Evolutionary conservation across 345 rosid genomes (phyloP), one percentile per base, ranked within the genome.

Genomic region (Kandelia obovata): DNA sequence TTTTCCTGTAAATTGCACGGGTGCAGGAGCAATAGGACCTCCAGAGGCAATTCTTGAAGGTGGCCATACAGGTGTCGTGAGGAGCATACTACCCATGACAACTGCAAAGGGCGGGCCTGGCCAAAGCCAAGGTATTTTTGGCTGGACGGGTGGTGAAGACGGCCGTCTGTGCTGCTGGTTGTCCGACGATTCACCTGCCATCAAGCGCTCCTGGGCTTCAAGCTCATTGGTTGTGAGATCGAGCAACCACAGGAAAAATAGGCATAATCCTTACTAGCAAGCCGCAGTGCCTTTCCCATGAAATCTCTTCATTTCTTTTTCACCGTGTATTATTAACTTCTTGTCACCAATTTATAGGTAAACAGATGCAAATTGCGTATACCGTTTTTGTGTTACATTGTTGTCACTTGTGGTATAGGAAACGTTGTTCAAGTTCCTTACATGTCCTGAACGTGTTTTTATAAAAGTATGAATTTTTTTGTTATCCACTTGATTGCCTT

Each of bases 101-200:
- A 62, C 77, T 26, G 61, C 76, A 75, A 62, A 66, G 30, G 75
- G 82, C 35, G 80, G 76, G 23, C 64, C 76, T 67, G 69, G 78
- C 7, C 83, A 75, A 62, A 75, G 72, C 53, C 78, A 3, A 25
- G 94, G 91, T 39, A 67, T 88, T 73, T 95, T 95, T 43, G 96
- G 98, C 66, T 95, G 99, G 99, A 86, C 86, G 0, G 97, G 98
- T 0, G 96, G 96, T 26, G 99, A 95, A 79, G 99, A 95, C 73
- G 98, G 99, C 37, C 87, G 94, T 1, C 51, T 95, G 67, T 92
- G 96, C 73, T 90, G 98, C 81, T 95, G 99, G 99, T 74, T 74
- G 35, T 83, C 91, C 0, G 89, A 92, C 62, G 82, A 81, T 31
- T 77, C 92, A 53, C 43, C 78, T 0, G 86, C 74, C 62, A 57